Percentiles rank a stretch among this genome's conserved stretches.
phyloP scores from a whole-genome alignment of 768 basidiomycete species.

The Glaciozyma martinii region DNA sequence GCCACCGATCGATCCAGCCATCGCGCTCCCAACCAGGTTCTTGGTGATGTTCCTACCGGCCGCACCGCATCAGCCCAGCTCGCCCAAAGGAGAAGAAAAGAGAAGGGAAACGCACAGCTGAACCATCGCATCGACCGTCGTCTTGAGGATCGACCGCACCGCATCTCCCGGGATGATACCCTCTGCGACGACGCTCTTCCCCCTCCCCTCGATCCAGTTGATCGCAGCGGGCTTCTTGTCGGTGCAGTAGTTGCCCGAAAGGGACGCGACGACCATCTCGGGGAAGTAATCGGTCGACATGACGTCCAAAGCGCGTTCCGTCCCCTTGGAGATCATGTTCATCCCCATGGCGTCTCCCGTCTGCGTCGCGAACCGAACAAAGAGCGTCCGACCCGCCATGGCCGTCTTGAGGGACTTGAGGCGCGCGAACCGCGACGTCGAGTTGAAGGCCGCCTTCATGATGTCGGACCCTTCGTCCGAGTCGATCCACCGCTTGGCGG shows the following conservation, averaged over 20 bases:
- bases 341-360: constrained; percentile 99
- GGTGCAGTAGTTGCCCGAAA: constrained; percentile 97
- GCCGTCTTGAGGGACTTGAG: constrained; percentile 76
- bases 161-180: constrained; percentile 81
- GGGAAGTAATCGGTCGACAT: constrained; percentile 68
- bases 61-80: too few species aligned
- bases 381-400: constrained; percentile 86
- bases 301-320: constrained; percentile 81
- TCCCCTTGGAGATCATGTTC: constrained; percentile 99
- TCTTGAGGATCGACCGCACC: constrained; percentile 87
- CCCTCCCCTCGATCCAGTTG: constrained; percentile 99
- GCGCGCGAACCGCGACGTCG: constrained; percentile 84
- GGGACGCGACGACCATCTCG: constrained; percentile 77
- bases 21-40: constrained; percentile 92
- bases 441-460: constrained; percentile 80
- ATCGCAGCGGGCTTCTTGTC: constrained; percentile 99
- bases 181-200: constrained; percentile 96
- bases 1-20: constrained; percentile 96
- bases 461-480: constrained; percentile 64
- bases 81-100: too few species aligned
- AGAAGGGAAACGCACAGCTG: constrained; percentile 48
- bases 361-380: constrained; percentile 81
- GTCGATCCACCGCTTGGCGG: constrained; percentile 81
- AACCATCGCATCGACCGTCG: constrained; percentile 78
- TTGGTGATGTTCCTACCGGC: constrained; percentile 66